Percentiles rank a stretch among this genome's conserved stretches.
These are phyloP conservation scores for Colletotrichum spaethianum DNA, from an alignment of 2,329 filamentous ascomycete species.

Conservation along the genomic window DNA sequence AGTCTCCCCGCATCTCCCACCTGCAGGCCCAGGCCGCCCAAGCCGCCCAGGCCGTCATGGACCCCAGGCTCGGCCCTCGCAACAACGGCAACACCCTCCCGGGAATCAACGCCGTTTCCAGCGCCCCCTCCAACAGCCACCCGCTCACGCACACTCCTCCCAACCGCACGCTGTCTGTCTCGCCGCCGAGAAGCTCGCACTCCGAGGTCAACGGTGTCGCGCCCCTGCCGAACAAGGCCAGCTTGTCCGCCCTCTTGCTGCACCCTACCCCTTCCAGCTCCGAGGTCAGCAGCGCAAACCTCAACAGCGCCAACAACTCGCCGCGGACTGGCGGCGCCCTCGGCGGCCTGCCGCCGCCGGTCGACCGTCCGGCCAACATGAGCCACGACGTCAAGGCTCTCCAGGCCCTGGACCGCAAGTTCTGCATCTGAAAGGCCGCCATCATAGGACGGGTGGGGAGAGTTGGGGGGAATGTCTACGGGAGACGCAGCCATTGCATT, in stretches of 20 bases:
- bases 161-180: constrained; percentile 62
- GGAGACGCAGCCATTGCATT: constrained; percentile 17
- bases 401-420: constrained; percentile 75
- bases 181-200: constrained; percentile 61
- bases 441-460: not conserved
- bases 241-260: constrained; percentile 64
- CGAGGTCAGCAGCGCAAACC: constrained; percentile 61
- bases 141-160: constrained; percentile 57
- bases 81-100: constrained; percentile 62
- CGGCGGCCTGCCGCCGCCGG: constrained; percentile 66
- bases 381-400: constrained; percentile 77
- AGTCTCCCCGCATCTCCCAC: constrained; percentile 61
- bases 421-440: constrained; percentile 53
- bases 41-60: constrained; percentile 51
- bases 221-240: constrained; percentile 57
- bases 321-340: constrained; percentile 61
- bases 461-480: not conserved
- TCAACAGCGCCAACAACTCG: constrained; percentile 63
- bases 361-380: constrained; percentile 65
- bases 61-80: constrained; percentile 55
- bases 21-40: constrained; percentile 60
- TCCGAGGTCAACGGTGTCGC: constrained; percentile 48
- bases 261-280: constrained; percentile 64
- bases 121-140: constrained; percentile 53
- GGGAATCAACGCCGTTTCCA: constrained; percentile 29